Evolutionary conservation across 371 early-diverging fungal genomes (phyloP), one percentile per base, ranked within the genome.

Genomic region (Umbelopsis sp.): DNA sequence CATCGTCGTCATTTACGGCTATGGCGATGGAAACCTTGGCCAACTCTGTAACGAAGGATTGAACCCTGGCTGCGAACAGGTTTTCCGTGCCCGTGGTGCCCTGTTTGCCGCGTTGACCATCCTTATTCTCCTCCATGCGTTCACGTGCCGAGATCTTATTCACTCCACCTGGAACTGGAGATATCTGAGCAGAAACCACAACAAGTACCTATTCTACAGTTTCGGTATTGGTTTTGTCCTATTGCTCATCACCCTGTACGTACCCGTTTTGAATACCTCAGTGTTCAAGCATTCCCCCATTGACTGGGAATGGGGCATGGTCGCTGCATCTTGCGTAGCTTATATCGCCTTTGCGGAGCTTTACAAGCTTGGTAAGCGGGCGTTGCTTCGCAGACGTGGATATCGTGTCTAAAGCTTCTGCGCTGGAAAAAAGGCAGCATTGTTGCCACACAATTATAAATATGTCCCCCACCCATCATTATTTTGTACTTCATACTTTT

Each of bases 251-350:
- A 79, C 85, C 41, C 74, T 93, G 32, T 93, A 93, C 73, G 85
- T 92, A 16, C 93, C 93, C 6, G 85, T 68, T 69, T 63, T 93
- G 50, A 92, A 93, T 74, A 83, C 82, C 29, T 66, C 76, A 18
- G 89, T 91, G 50, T 92, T 94, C 70, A 87, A 84, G 72, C 91
- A 93, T 65, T 70, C 74, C 41, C 76, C 81, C 44, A 88, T 93
- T 41, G 77, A 80, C 50, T 91, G 90, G 87, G 93, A 94, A 77
- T 93, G 94, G 93, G 91, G 89, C 11, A 74, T 90, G 65, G 90
- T 91, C 29, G 72, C 77, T 44, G 83, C 83, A 14, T 83, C 89
- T 35, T 70, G 85, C 44, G 46, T 91, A 9, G 72, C 89, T 14
- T 92, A 89, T 72, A 80, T 87, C 11, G 70, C 74, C 9, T 37